A percentile compares a stretch with the other conserved stretches of the same genome.
phyloP scores from a whole-genome alignment of 108 stramenopile genomes.

The Nitzschia inconspicua region DNA sequence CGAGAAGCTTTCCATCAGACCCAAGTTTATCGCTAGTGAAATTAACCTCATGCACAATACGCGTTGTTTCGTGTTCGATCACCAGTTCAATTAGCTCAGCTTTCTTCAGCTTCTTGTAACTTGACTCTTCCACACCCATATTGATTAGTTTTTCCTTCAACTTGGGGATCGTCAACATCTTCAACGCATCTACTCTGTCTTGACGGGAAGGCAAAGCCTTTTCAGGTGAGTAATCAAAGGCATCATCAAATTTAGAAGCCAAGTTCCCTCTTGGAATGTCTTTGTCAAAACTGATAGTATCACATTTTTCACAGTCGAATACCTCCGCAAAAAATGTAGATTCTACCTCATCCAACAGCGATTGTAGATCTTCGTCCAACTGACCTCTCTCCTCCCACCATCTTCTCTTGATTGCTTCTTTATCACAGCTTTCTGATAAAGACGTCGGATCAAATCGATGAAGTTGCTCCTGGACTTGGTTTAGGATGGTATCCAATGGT shows the following conservation, averaged over 20 bases:
- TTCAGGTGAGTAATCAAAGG: conserved; percentile 10
- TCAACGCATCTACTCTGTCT: conserved; percentile 14
- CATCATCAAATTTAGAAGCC: conserved; percentile 62
- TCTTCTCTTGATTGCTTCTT: conserved; percentile 43
- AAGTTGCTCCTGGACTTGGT: conserved; percentile 64
- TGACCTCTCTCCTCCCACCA: conserved; percentile 75
- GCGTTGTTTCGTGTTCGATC: conserved; percentile 1
- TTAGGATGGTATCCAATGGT: conserved; percentile 71
- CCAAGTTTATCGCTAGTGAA: background rate
- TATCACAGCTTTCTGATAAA: conserved; percentile 34
- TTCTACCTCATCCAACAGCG: conserved; percentile 45
- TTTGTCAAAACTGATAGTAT: conserved; percentile 10
- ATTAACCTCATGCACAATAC: background rate
- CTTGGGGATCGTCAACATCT: conserved; percentile 60
- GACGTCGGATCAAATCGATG: conserved; percentile 42
- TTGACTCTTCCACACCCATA: conserved; percentile 16
- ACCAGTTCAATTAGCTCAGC: conserved; percentile 54
- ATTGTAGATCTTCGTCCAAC: conserved; percentile 53
- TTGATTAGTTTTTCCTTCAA: conserved; percentile 44
- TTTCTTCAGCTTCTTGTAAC: conserved; percentile 45
- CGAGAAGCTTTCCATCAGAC: background rate
- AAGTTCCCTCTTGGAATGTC: conserved; percentile 47
- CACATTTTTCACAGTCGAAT: background rate
- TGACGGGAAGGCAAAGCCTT: background rate
- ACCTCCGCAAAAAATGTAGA: conserved; percentile 36